Base-by-base conservation (phyloP, 768 basidiomycete species). In the Pleurotus sapidus region DNA sequence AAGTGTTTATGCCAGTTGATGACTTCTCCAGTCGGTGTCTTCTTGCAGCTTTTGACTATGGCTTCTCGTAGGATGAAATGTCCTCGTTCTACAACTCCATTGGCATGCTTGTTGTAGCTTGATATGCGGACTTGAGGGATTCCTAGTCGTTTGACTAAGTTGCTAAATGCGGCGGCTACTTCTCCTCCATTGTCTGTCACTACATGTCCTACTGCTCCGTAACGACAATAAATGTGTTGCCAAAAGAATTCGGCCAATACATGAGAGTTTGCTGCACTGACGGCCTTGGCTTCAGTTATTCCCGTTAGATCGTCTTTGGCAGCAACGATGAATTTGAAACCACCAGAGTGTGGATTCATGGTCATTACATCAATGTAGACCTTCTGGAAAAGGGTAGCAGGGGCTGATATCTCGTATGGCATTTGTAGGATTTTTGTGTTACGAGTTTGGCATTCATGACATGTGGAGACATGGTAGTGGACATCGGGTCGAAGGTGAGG, bases 41-140 rank as follows among this genome's bases (percentile, higher is more conserved):
- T 48, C 14, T 18, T 18, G 17, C 18, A 48, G 14, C 18, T 18
- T 20, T 25, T 18, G 0, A 74, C 51, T 4, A 74, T 40, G 0
- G 68, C 68, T 57, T 75, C 70, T 7, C 74, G 37, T 12, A 74
- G 56, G 1, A 49, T 65, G 9, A 58, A 67, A 37, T 75, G 74
- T 15, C 68, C 63, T n/a, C 66, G 49, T 65, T 77, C 72, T 0
- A 76, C 71, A 15, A 75, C 64, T 30, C 75, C 70, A 46, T 74
- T 74, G 3, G 66, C 73, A 49, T 66, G 63, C 0, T 67, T 68
- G 51, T 76, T 75, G 55, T 74, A 75, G 1, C 67, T 59, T 2
- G 67, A 72, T 11, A 75, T 72, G 0, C 57, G 20, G 30, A 74
- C 61, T 14, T 73, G 73, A 5, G 55, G 47, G 61, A 64, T 48